A percentile compares a stretch with the other conserved stretches of the same genome.
Conservation (phyloP, 1,284 basidiomycete species). For the Schizophyllum amplum region DNA sequence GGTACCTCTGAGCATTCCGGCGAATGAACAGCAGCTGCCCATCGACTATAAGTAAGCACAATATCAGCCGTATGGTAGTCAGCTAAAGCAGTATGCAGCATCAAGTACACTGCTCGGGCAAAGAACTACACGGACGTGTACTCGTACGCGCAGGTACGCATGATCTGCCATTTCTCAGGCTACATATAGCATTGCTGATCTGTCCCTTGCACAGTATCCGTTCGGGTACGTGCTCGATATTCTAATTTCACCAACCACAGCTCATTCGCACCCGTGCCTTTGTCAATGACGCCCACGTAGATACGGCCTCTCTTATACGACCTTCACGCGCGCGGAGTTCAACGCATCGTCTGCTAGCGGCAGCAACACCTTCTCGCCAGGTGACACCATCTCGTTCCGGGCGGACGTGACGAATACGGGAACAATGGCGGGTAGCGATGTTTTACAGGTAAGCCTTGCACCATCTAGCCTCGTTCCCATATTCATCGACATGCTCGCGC, state of each 20-base stretch:
- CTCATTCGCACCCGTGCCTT: too few species aligned
- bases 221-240: too few species aligned
- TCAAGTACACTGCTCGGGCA: slow-evolving; percentile 19
- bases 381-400: slow-evolving; percentile 21
- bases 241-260: too few species aligned
- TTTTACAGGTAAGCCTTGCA: slow-evolving; percentile 14
- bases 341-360: slow-evolving; percentile 16
- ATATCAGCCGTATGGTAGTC: too few species aligned
- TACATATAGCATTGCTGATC: too few species aligned
- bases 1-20: slow-evolving; percentile 21
- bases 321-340: slow-evolving; percentile 17
- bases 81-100: slow-evolving; percentile 8
- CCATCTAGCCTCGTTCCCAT: background rate
- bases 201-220: too few species aligned
- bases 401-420: slow-evolving; percentile 20
- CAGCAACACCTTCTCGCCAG: slow-evolving; percentile 15
- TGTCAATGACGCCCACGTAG: slow-evolving; percentile 1
- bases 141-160: slow-evolving; percentile 12
- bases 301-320: slow-evolving; percentile 22
- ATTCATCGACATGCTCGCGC: background rate
- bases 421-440: slow-evolving; percentile 16
- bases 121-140: slow-evolving; percentile 19
- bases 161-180: too few species aligned
- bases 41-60: slow-evolving; percentile 19
- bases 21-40: slow-evolving; percentile 17